Evolutionary conservation across 139 green algal genomes (phyloP), one percentile per base, ranked within the genome.

Genomic region (Picochlorum sp.): DNA sequence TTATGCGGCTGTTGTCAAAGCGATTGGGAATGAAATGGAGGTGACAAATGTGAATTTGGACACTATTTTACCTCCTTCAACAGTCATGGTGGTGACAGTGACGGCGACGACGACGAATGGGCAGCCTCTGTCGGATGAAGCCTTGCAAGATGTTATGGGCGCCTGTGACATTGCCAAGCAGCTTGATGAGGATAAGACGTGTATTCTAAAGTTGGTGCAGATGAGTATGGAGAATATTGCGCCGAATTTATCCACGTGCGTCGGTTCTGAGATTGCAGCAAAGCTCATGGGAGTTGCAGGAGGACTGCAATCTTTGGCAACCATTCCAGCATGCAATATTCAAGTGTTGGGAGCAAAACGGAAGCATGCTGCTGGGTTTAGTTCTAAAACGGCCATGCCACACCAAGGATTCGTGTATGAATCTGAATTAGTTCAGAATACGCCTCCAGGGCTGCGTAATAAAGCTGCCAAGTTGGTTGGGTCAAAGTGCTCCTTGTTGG

Each of bases 31-130:
- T 74, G 86, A 96, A 67, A 90, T 86, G 78, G 79, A 83, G 18
- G 70, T 72, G 20, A 73, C 63, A 6, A 24, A 73, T 11, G 77
- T 94, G 9, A 81, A 91, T 60, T 66, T 95, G 44, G 87, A 92
- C 4, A 73, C 65, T 11, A 58, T 95, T 26, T 69, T 95, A 50
- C 86, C 88, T 0, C 83, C 81, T 38, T 85, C 89, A 9, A 92
- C 91, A n/a, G 83, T 93, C 74, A 99, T 99, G 94, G 94, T 97
- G 37, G 86, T 97, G 13, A 87, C 84, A 9, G 91, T 98, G 31
- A 96, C 89, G 3, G 92, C 88, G n/a, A 92, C 90, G 20, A 99
- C 94, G 62, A 98, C 94, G 5, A 75, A 62, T 18, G 87, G 94
- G 23, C 77, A 85, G 71, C 74, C 78, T 2, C 75, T 97, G 50